phyloP scores from a whole-genome alignment of 768 basidiomycete species.

The Termitomyces sp. region DNA sequence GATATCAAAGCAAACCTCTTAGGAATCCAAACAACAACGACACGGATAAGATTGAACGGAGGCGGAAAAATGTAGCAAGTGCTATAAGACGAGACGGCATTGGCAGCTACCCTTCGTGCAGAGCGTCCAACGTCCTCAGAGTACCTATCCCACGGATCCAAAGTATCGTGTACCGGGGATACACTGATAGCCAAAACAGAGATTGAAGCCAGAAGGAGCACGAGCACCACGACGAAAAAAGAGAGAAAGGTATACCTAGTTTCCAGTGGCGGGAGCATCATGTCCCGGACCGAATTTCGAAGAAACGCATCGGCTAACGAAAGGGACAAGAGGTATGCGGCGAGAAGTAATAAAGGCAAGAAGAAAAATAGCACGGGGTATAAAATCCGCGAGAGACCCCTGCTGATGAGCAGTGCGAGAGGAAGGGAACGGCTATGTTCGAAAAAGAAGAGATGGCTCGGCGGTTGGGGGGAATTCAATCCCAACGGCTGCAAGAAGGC shows the following conservation, averaged over 20 bases:
- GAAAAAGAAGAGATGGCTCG: constrained; percentile 40
- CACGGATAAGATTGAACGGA: constrained; percentile 42
- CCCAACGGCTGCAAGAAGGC: constrained; percentile 35
- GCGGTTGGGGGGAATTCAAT: constrained; percentile 38
- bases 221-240: constrained; percentile 25
- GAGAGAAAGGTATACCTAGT: constrained; percentile 37
- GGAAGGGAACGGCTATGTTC: constrained; percentile 35
- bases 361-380: constrained; percentile 40
- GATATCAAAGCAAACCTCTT: constrained; percentile 10
- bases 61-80: constrained; percentile 39
- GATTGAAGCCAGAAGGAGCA: constrained; percentile 29
- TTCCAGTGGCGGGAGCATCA: constrained; percentile 37
- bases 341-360: constrained; percentile 39
- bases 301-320: constrained; percentile 37
- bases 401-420: constrained; percentile 34
- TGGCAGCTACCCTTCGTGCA: constrained; percentile 36
- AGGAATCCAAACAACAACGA: constrained; percentile 19
- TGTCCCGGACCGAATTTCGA: neutral
- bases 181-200: constrained; percentile 23
- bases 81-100: constrained; percentile 29
- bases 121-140: constrained; percentile 32
- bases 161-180: neutral
- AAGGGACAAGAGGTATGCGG: constrained; percentile 38
- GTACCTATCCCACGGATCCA: constrained; percentile 43
- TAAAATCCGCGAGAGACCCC: constrained; percentile 30